Conservation (phyloP, 257 asterid species). For the Rhazya stricta region DNA sequence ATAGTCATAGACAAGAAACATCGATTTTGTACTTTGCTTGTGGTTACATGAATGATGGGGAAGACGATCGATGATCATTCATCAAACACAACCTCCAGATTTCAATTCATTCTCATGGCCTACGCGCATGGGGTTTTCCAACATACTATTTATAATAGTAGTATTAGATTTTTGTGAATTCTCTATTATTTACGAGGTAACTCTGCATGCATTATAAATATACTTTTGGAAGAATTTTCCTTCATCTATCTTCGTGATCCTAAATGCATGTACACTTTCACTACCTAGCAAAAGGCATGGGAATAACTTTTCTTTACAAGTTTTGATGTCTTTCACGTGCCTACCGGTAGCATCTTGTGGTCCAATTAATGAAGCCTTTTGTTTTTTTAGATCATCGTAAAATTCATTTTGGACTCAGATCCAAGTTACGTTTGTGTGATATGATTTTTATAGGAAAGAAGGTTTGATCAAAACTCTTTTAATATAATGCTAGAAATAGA, state of each 20-base stretch:
- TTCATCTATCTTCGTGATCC: neutral
- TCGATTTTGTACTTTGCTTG: slow-evolving; percentile 40
- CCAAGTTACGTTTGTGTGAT: too few relatives aligned
- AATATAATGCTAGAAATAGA: too few relatives aligned
- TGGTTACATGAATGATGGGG: slow-evolving; percentile 37
- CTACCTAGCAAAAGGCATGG: slow-evolving; percentile 7
- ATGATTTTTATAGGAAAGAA: too few relatives aligned
- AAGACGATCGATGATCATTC: too few relatives aligned
- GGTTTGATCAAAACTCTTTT: too few relatives aligned
- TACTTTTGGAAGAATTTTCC: neutral
- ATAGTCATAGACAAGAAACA: slow-evolving; percentile 19
- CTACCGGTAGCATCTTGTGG: slow-evolving; percentile 31
- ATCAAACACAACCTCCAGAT: slow-evolving; percentile 6
- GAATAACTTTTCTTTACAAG: slow-evolving; percentile 18
- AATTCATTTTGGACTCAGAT: too few relatives aligned
- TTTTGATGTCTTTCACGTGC: slow-evolving; percentile 37
- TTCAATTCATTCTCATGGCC: slow-evolving; percentile 27
- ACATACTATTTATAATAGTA: too few relatives aligned
- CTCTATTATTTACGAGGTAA: slow-evolving; percentile 15
- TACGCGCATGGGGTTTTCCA: slow-evolving; percentile 43
- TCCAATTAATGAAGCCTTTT: slow-evolving; percentile 17
- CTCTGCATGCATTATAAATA: neutral
- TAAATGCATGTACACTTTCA: neutral
- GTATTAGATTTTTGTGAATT: too few relatives aligned
- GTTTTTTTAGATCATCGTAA: too few relatives aligned